These are phyloP conservation scores for Inonotus hispidus DNA, from an alignment of 1,284 basidiomycete species.

Conservation along the genomic window DNA sequence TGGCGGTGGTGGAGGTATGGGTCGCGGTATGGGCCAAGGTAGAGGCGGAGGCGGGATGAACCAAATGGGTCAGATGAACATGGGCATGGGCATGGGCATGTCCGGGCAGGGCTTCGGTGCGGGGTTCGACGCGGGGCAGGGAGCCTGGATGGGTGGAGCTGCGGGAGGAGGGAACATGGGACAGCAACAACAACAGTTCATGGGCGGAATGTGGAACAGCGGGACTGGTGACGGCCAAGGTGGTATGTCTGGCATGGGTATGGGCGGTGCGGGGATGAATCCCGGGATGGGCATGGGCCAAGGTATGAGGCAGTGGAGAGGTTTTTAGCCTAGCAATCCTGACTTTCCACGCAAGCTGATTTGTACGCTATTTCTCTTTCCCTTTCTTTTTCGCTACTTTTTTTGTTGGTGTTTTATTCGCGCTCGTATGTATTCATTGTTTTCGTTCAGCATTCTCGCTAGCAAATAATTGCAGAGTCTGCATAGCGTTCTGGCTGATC, in stretches of 20 bases:
- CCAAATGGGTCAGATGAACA: constrained; percentile 12
- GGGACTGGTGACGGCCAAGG: background rate
- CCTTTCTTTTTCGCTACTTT: too few species aligned
- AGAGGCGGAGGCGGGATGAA: background rate
- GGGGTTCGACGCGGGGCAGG: background rate
- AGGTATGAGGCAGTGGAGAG: constrained; percentile 13
- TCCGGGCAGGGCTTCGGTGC: background rate
- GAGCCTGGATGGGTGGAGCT: constrained; percentile 2
- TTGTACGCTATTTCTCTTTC: background rate
- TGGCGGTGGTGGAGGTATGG: background rate
- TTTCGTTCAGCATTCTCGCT: too few species aligned
- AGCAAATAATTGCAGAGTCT: too few species aligned
- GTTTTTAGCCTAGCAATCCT: background rate
- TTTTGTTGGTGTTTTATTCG: too few species aligned
- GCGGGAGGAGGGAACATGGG: background rate
- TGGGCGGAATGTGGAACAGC: constrained; percentile 10
- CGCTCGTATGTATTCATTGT: too few species aligned
- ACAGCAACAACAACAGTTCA: background rate
- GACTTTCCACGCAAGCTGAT: background rate
- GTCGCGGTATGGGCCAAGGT: background rate
- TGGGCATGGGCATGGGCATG: constrained; percentile 8
- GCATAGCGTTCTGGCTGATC: too few species aligned
- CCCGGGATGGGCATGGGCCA: constrained; percentile 10
- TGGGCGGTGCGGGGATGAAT: constrained; percentile 15
- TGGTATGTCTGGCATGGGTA: constrained; percentile 6